A percentile compares a stretch with the other conserved stretches of the same genome.
phyloP scores from a whole-genome alignment of 306 rosid genomes.

The Trifolium repens region DNA sequence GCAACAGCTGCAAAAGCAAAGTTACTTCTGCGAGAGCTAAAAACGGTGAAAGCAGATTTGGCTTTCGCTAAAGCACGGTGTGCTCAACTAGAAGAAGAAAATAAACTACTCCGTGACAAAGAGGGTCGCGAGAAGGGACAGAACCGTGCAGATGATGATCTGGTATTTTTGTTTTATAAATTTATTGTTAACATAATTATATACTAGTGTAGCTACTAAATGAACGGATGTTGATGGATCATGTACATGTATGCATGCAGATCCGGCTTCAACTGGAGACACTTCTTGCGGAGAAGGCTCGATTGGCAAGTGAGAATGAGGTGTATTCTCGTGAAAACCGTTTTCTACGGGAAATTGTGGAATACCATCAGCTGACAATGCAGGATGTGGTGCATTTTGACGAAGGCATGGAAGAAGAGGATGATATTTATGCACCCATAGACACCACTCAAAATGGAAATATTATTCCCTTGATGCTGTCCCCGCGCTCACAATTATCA shows the following conservation, averaged over 20 bases:
- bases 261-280: slow-evolving; percentile 90
- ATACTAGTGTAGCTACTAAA: neutral
- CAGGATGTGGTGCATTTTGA: slow-evolving; percentile 81
- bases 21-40: slow-evolving; percentile 83
- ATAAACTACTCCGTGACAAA: slow-evolving; percentile 72
- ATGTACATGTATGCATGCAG: slow-evolving; percentile 36
- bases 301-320: slow-evolving; percentile 82
- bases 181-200: neutral
- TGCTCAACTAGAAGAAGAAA: slow-evolving; percentile 95
- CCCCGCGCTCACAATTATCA: slow-evolving; percentile 48
- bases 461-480: slow-evolving; percentile 30
- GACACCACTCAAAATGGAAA: slow-evolving; percentile 28
- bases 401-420: slow-evolving; percentile 68
- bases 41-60: slow-evolving; percentile 83
- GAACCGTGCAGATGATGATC: slow-evolving; percentile 80
- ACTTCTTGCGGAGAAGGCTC: slow-evolving; percentile 83
- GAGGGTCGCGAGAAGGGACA: slow-evolving; percentile 84
- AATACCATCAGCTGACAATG: slow-evolving; percentile 85
- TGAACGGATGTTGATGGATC: neutral
- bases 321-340: slow-evolving; percentile 84
- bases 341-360: slow-evolving; percentile 84
- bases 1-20: slow-evolving; percentile 98
- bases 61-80: slow-evolving; percentile 86
- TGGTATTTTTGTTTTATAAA: slow-evolving; percentile 49
- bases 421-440: slow-evolving; percentile 64